Conservation (phyloP, 768 basidiomycete species). For the Pleurotus salmoneostramineus region DNA sequence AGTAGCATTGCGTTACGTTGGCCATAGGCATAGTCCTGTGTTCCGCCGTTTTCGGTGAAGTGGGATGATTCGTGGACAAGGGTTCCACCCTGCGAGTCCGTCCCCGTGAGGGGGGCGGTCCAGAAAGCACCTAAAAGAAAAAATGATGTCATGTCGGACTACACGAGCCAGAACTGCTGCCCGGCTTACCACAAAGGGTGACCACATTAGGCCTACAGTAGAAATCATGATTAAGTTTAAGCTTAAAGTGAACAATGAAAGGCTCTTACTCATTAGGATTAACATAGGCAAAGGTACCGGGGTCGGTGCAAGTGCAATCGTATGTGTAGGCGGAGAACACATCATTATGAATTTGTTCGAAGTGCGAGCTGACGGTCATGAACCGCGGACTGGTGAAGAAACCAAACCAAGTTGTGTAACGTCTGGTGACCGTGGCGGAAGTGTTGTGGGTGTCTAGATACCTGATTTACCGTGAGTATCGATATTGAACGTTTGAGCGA, state of each 20-base stretch:
- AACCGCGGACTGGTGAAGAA: slow-evolving; percentile 32
- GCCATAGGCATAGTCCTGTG: slow-evolving; percentile 42
- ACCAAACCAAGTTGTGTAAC: slow-evolving; percentile 53
- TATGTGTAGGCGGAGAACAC: slow-evolving; percentile 26
- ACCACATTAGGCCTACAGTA: slow-evolving; percentile 30
- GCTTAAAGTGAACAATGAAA: not conserved
- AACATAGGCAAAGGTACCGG: slow-evolving; percentile 33
- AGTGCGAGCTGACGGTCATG: slow-evolving; percentile 34
- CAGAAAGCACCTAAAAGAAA: slow-evolving; percentile 34
- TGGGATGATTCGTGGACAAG: slow-evolving; percentile 41
- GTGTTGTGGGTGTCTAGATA: slow-evolving; percentile 6
- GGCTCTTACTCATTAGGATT: slow-evolving; percentile 25
- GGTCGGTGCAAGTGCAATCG: slow-evolving; percentile 34
- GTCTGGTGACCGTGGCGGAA: slow-evolving; percentile 30
- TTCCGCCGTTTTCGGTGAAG: slow-evolving; percentile 38
- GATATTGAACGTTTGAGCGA: not conserved
- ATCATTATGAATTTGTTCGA: slow-evolving; percentile 27
- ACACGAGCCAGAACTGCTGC: not conserved
- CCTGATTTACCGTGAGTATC: slow-evolving; percentile 20
- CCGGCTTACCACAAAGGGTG: slow-evolving; percentile 33
- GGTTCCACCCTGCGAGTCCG: slow-evolving; percentile 41
- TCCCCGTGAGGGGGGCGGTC: slow-evolving; percentile 39
- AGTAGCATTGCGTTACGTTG: slow-evolving; percentile 37
- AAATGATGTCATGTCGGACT: not conserved
- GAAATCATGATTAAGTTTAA: not conserved